A percentile compares a stretch with the other conserved stretches of the same genome.
Conservation (phyloP, 1,139 yeast genomes). For the Yamadazyma diddensiae region DNA sequence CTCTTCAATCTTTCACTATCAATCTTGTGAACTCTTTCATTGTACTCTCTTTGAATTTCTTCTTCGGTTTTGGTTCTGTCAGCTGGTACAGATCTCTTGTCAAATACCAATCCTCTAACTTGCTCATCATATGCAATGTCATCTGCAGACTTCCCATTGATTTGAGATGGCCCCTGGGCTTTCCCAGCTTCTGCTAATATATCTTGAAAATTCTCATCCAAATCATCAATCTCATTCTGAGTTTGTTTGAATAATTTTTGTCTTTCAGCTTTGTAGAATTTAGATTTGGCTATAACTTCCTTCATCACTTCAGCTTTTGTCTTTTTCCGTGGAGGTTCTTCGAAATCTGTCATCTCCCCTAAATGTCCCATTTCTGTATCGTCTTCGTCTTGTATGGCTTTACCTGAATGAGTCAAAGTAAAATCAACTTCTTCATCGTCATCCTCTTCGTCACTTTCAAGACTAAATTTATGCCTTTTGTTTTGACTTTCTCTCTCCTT, state of each 20-base stretch:
- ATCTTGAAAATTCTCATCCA: slow-evolving; percentile 78
- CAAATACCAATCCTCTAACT: slow-evolving; percentile 78
- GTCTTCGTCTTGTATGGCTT: slow-evolving; percentile 43
- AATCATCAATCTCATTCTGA: slow-evolving; percentile 66
- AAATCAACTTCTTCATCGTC: slow-evolving; percentile 37
- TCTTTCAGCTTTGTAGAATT: slow-evolving; percentile 83
- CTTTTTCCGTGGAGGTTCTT: slow-evolving; percentile 57
- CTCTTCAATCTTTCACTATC: slow-evolving; percentile 77
- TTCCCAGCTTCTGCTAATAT: slow-evolving; percentile 58
- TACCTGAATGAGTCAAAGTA: slow-evolving; percentile 76
- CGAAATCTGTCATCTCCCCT: slow-evolving; percentile 26
- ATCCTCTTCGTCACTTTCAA: slow-evolving; percentile 68
- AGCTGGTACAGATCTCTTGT: slow-evolving; percentile 91
- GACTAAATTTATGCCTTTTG: slow-evolving; percentile 54
- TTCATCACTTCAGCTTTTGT: slow-evolving; percentile 95
- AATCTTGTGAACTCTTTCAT: slow-evolving; percentile 61
- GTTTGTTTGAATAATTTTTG: slow-evolving; percentile 73
- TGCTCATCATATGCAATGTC: slow-evolving; percentile 69
- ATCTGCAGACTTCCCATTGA: slow-evolving; percentile 36
- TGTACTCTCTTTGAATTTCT: slow-evolving; percentile 69
- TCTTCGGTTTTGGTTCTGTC: slow-evolving; percentile 92
- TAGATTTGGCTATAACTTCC: slow-evolving; percentile 93
- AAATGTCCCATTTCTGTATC: slow-evolving; percentile 20
- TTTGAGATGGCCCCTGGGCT: slow-evolving; percentile 15
- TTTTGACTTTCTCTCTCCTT: slow-evolving; percentile 71